Evolutionary conservation across 2,329 filamentous ascomycete species (phyloP).

Genomic region (Arthrobotrys megalospora): DNA sequence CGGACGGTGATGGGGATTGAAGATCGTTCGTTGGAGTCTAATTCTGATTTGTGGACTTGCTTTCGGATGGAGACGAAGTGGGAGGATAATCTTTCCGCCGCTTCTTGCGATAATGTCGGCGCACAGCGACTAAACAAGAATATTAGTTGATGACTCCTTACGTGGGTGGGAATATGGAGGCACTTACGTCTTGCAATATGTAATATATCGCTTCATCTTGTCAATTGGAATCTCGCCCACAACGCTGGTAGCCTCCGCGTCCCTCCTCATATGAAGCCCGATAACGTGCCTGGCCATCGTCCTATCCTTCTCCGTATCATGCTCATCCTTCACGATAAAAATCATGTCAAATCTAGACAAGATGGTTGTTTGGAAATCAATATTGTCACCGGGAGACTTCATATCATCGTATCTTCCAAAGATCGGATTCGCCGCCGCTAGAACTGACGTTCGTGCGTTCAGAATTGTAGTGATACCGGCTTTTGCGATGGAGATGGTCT

Average conservation of each 20-base stretch:
- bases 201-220: conserved; percentile 97
- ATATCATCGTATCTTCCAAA: conserved; percentile 98
- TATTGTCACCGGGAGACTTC: conserved; percentile 97
- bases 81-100: conserved; percentile 93
- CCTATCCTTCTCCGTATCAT: conserved; percentile 90
- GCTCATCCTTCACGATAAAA: conserved; percentile 97
- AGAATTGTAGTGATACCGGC: conserved; percentile 98
- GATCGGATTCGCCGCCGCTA: conserved; percentile 96
- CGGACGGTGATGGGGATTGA: conserved; percentile 98
- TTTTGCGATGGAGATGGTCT: conserved; percentile 99
- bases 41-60: conserved; percentile 91
- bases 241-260: conserved; percentile 71
- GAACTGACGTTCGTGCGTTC: conserved; percentile 92
- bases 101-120: conserved; percentile 88
- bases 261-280: conserved; percentile 93
- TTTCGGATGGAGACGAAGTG: conserved; percentile 97
- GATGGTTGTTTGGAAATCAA: conserved; percentile 99
- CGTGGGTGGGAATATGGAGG: background rate
- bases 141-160: conserved; percentile 46
- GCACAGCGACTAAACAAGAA: conserved; percentile 80
- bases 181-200: conserved; percentile 91
- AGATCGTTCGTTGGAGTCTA: conserved; percentile 89
- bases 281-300: conserved; percentile 97
- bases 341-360: conserved; percentile 99
- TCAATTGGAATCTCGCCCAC: conserved; percentile 94